These are phyloP conservation scores for Schizonepeta tenuifolia DNA, from an alignment of 257 asterid species.

Conservation along the genomic window DNA sequence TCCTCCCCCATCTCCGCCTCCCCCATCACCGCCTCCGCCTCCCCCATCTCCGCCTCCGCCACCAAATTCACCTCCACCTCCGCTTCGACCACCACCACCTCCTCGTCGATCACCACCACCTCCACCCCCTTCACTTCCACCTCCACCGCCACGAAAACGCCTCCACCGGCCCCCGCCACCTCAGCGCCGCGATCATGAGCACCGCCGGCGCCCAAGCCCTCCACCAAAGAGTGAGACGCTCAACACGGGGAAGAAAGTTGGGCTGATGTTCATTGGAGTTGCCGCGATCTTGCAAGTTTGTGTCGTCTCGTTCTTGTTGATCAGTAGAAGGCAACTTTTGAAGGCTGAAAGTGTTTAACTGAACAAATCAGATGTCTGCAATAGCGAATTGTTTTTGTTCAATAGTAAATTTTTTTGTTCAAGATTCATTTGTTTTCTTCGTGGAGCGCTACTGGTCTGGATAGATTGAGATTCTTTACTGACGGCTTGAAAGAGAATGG, in stretches of 20 bases:
- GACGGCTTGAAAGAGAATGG: constrained; percentile 31
- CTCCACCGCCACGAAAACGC: constrained; percentile 44
- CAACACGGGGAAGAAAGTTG: constrained; percentile 54
- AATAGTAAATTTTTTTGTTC: constrained; percentile 13
- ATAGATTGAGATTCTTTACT: constrained; percentile 31
- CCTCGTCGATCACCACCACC: constrained; percentile 25
- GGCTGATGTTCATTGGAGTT: constrained; percentile 54
- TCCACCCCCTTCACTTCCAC: constrained; percentile 36
- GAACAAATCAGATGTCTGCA: constrained; percentile 19
- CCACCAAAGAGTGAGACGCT: constrained; percentile 32
- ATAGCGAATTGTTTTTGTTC: constrained; percentile 11
- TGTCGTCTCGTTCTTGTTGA: constrained; percentile 50
- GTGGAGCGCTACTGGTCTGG: constrained; percentile 32
- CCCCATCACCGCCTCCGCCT: constrained; percentile 30
- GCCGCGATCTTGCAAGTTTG: constrained; percentile 60
- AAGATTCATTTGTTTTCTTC: constrained; percentile 11
- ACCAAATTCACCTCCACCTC: constrained; percentile 30
- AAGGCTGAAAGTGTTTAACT: constrained; percentile 39
- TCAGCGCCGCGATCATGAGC: not conserved
- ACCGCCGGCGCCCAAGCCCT: constrained; percentile 23
- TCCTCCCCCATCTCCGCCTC: constrained; percentile 42
- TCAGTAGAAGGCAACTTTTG: constrained; percentile 51
- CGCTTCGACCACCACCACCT: not conserved
- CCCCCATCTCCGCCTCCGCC: constrained; percentile 28
- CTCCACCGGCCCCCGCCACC: constrained; percentile 32